Percentiles rank a stretch among this genome's conserved stretches.
Evolutionary conservation across 306 rosid species (phyloP).

Genomic region (Heteromeles arbutifolia): DNA sequence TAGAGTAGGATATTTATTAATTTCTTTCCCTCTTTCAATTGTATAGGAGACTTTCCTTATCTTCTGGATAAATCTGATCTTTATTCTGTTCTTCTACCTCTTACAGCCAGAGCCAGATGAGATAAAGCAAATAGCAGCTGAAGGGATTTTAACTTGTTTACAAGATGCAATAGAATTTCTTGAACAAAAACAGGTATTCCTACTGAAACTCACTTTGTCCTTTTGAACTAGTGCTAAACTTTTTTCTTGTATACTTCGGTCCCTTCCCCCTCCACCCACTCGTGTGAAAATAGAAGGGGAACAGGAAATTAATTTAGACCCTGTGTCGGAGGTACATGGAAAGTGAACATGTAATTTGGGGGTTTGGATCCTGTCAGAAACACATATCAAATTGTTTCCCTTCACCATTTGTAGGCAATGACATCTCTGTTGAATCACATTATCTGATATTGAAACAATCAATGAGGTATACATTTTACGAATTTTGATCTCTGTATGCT

Average conservation of each 20-base stretch:
- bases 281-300: background rate
- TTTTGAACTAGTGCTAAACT: background rate
- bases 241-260: background rate
- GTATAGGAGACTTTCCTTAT: constrained; percentile 13
- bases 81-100: constrained; percentile 16
- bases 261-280: background rate
- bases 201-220: constrained; percentile 7
- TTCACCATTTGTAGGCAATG: background rate
- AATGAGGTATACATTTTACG: background rate
- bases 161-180: constrained; percentile 77
- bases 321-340: background rate
- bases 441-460: background rate
- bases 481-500: background rate
- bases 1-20: constrained; percentile 8
- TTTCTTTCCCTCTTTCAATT: constrained; percentile 12
- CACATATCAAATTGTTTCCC: background rate
- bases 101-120: constrained; percentile 81
- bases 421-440: background rate
- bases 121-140: constrained; percentile 74
- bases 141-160: constrained; percentile 86
- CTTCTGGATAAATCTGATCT: constrained; percentile 3
- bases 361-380: background rate
- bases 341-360: background rate
- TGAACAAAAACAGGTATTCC: constrained; percentile 65
- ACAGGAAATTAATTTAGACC: background rate